A percentile compares a stretch with the other conserved stretches of the same genome.
phyloP scores from a whole-genome alignment of 805 yeast genomes.

The Dipodascus albidus region DNA sequence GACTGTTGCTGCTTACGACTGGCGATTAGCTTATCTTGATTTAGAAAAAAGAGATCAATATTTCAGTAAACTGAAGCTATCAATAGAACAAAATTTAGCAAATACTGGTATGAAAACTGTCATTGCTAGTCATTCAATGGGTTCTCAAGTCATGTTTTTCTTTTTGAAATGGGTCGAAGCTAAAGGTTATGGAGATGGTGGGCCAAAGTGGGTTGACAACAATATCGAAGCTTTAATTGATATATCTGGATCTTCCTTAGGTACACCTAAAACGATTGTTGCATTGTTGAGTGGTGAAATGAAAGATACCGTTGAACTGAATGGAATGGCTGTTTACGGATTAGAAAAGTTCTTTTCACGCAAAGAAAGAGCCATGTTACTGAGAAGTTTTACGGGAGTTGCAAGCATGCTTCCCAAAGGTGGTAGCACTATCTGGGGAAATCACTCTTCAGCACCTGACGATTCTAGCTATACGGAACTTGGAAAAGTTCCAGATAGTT shows the following conservation, averaged over 20 bases:
- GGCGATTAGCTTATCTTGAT: constrained; percentile 88
- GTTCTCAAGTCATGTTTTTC: constrained; percentile 77
- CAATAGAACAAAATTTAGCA: constrained; percentile 50
- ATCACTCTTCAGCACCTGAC: constrained; percentile 53
- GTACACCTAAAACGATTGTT: constrained; percentile 89
- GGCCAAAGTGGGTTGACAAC: constrained; percentile 75
- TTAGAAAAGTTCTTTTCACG: constrained; percentile 88
- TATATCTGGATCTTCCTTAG: constrained; percentile 80
- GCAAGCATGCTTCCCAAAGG: constrained; percentile 97
- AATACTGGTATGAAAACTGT: constrained; percentile 55
- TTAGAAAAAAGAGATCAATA: constrained; percentile 80
- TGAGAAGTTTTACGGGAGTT: constrained; percentile 81
- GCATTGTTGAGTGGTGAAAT: constrained; percentile 95
- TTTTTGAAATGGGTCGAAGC: constrained; percentile 97
- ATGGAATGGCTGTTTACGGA: constrained; percentile 87
- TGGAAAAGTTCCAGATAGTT: constrained; percentile 28
- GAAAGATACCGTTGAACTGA: constrained; percentile 93
- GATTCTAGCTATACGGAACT: constrained; percentile 29
- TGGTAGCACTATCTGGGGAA: constrained; percentile 85
- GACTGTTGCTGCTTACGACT: constrained; percentile 88
- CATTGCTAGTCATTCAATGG: constrained; percentile 94
- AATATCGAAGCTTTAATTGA: constrained; percentile 74
- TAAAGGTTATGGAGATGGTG: constrained; percentile 85
- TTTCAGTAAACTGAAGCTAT: constrained; percentile 62
- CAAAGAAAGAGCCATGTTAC: constrained; percentile 75